Base-by-base conservation (phyloP, 1,139 yeast genomes). In the Blastobotrys malaysiensis region DNA sequence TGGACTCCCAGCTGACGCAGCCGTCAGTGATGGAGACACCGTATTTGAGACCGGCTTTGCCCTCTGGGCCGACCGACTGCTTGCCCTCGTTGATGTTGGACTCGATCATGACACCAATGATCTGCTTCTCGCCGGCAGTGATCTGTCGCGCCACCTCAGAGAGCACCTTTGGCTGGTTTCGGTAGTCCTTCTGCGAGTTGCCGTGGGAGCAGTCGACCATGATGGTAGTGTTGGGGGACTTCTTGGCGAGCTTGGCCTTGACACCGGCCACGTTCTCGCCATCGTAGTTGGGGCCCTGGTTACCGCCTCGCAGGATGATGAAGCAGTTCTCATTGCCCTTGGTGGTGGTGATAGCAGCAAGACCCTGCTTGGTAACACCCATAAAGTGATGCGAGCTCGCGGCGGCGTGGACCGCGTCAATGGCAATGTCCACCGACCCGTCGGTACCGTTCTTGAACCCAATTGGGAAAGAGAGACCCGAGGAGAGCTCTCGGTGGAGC, bases 361-460 rank as follows among this genome's bases (percentile, higher is more conserved):
- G 81, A 68, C 98, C 99, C 64, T 88, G 93, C 75, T 93, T 93
- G 57, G 98, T 91, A 67, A 93, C 97, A 60, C 96, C 93, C 86
- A 93, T 82, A 79, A 93, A 93, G 73, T 90, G 98, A 70, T 93
- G 99, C 46, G 95, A 83, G 70, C 85, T 86, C 50, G 95, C 81
- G 55, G 98, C 95, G 52, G 99, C 95, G 70, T 84, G 82, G 61
- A 88, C 88, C 43, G 99, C 98, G 70, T 90, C 99, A 59, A 93
- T 76, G 9, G 99, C 97, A 59, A 93, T 98, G 57, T 84, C 89
- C 60, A 91, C 76, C 55, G 95, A 81, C 68, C 99, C 99, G 71
- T 93, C 99, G 51, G 99, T 93, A 69, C 98, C 98, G 71, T 93
- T 93, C 76, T 93, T 93, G 86, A 93, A 93, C 54, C 99, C 99